Evolutionary conservation across 495 filamentous ascomycete genomes (phyloP).

Genomic region (Talaromyces liani): DNA sequence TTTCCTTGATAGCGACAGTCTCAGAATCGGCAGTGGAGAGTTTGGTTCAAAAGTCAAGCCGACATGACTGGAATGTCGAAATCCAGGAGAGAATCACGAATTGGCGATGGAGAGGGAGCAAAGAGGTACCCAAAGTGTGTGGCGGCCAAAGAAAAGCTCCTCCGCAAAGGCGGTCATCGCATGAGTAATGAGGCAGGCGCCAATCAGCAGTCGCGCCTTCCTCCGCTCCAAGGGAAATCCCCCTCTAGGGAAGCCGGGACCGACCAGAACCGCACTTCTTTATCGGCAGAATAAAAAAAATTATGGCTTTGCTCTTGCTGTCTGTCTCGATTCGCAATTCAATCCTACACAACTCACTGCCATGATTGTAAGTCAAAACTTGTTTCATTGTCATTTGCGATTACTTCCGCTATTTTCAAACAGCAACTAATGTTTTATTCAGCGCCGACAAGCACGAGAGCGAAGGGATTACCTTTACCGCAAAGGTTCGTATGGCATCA

Average conservation of each 20-base stretch:
- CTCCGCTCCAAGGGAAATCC: conserved; percentile 14
- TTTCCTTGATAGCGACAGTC: not conserved
- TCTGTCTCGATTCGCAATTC: not conserved
- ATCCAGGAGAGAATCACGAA: not conserved
- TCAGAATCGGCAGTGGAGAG: not conserved
- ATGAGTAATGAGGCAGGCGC: conserved; percentile 1
- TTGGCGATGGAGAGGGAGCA: not conserved
- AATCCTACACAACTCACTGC: conserved; percentile 10
- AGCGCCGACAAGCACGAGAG: conserved; percentile 71
- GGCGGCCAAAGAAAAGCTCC: conserved; percentile 17
- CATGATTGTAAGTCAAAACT: conserved; percentile 34
- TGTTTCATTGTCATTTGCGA: not conserved
- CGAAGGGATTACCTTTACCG: conserved; percentile 95
- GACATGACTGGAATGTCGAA: not conserved
- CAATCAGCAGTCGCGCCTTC: conserved; percentile 13
- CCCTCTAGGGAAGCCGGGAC: conserved; percentile 25
- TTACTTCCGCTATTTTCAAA: not conserved
- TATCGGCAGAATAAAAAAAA: conserved; percentile 30
- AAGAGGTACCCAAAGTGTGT: conserved; percentile 3
- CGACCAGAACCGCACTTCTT: conserved; percentile 26
- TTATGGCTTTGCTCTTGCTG: conserved; percentile 21
- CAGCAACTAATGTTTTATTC: conserved; percentile 12
- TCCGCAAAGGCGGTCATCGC: conserved; percentile 24
- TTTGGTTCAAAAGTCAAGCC: not conserved
- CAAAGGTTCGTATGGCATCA: conserved; percentile 17